Base-by-base conservation (phyloP, 495 filamentous ascomycete genomes). In the Bathelium albidoporum region DNA sequence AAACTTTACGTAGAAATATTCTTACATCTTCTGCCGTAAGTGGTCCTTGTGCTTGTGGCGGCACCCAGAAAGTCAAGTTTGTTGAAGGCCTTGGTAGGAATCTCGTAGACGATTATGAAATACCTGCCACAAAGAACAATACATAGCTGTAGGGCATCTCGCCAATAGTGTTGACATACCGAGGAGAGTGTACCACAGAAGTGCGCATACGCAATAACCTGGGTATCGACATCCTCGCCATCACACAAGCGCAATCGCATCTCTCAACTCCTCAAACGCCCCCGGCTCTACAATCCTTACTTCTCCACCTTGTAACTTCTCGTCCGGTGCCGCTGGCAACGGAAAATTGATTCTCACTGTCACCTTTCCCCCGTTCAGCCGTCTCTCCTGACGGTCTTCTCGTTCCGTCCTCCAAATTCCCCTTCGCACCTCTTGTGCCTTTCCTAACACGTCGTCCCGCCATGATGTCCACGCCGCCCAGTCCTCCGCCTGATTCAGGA, bases 401-500 rank as follows among this genome's bases (percentile, higher is more conserved):
- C 31, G 29, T n/a, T 20, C 44, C 26, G 24, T 29, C 62, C 43
- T 28, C 62, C 61, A 34, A 28, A 49, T 43, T 18, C 58, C 1
- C 28, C 16, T 22, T 18, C 34, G 59, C 32, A 32, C 28, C 29
- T 29, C 60, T 45, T 32, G 32, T 26, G 62, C 28, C 20, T 36
- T 2, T 24, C 24, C 24, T 7, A n/a, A 2, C 36, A 87, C 79
- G 14, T 80, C 80, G 26, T 85, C 76, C 63, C 77, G 77, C 85
- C 83, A 86, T 62, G 80, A 80, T n/a, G 73, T 73, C 79, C 85
- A 85, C 52, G 76, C 75, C 64, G 83, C 83, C 70, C 80, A 86
- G 59, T 84, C 76, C 69, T 87, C 85, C 43, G 79, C 80, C 52
- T 86, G 80, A 59, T 78, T 79, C 24, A 81, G 77, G n/a, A 83